Percentiles rank a stretch among this genome's conserved stretches.
Evolutionary conservation across 306 rosid species (phyloP).

Genomic region (Amphicarpaea edgeworthii): DNA sequence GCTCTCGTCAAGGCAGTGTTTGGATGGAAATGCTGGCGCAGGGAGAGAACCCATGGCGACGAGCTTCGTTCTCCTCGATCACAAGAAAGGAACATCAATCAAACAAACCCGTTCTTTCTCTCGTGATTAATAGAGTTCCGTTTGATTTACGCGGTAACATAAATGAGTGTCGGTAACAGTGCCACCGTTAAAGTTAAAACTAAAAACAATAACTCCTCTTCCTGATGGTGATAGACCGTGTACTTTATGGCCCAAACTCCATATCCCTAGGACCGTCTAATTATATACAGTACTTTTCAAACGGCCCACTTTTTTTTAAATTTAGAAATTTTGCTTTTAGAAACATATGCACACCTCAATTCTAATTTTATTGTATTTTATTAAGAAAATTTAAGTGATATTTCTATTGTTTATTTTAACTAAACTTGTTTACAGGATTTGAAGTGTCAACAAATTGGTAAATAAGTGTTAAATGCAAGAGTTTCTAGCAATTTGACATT

Average conservation of each 20-base stretch:
- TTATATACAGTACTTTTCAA: not conserved
- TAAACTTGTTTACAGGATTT: not conserved
- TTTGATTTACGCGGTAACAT: conserved; percentile 46
- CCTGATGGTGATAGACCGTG: not conserved
- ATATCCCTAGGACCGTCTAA: not conserved
- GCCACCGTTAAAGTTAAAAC: conserved; percentile 27
- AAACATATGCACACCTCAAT: no score
- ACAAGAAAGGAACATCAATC: conserved; percentile 2
- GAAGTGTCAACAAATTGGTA: not conserved
- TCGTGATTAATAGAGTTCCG: not conserved
- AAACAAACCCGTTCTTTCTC: not conserved
- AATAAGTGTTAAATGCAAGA: not conserved
- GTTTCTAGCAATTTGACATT: not conserved
- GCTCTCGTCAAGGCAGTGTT: conserved; percentile 6
- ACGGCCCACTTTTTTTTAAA: not conserved
- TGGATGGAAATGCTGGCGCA: conserved; percentile 38
- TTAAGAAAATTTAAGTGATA: no score
- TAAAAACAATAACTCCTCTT: not conserved
- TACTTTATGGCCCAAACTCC: not conserved
- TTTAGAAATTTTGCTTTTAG: not conserved
- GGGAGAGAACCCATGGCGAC: conserved; percentile 55
- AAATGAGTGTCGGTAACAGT: conserved; percentile 39
- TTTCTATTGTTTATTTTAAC: no score
- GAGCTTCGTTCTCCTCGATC: not conserved
- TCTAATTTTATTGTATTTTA: not conserved